Base-by-base conservation (phyloP, 2,329 filamentous ascomycete species). In the Massarina eburnea region DNA sequence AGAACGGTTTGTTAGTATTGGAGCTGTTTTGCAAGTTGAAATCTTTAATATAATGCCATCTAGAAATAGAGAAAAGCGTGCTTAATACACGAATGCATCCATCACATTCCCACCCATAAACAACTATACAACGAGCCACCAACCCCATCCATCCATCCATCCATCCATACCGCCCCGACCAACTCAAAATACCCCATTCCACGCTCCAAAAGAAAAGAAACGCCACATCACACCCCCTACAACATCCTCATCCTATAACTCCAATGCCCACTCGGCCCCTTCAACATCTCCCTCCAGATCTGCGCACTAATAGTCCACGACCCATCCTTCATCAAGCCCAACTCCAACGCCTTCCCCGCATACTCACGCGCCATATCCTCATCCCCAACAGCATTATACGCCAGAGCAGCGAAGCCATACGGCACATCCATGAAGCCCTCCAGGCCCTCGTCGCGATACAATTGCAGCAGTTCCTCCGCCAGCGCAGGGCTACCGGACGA, bases 401-500 rank as follows among this genome's bases (percentile, higher is more conserved):
- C 67, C 38, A 75, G 45, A 8, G 72, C 71, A 2, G 71, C 67
- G 40, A 69, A 64, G 1, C 69, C 70, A 49, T 72, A 74, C 6
- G 71, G 64, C 10, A 65, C 54, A 5, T 72, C 68, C 24, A 73
- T 58, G 41, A 73, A 73, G 1, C 66, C 66, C 27, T 73, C 59
- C 0, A 75, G 49, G 0, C 66, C 64, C 48, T 74, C 67, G 21
- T 62, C 42, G 17, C 58, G 54, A 40, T 74, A 73, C 5, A 71
- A n/a, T 0, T 46, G 35, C 1, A 75, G 40, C 8, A 74, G 35
- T 10, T 64, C 43, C 43, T 71, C 64, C 1, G 71, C 66, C 39
- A 64, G 32, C 1, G 50, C 48, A 0, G 62, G 54, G 0, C 61
- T 64, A 1, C 45, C 60, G 0, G 8, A 21, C 1, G 59, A 61